Evolutionary conservation across 805 yeast species (phyloP).

Genomic region (Sungouiella thailandica): DNA sequence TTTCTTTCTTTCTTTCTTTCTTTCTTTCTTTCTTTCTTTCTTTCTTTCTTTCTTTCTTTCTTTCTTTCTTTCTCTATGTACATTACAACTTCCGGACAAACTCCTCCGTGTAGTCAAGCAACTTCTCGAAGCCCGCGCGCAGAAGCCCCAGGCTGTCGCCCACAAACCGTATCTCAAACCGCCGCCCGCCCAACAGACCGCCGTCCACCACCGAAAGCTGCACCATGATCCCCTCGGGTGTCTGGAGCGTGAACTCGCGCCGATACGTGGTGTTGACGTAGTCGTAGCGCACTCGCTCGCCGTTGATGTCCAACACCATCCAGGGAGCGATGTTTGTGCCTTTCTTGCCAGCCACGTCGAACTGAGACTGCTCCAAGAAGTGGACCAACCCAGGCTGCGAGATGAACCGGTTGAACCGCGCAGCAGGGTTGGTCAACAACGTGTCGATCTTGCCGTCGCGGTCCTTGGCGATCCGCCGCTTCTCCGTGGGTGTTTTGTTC

Average conservation of each 20-base stretch:
- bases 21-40: no score
- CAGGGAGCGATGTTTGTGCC: conserved; percentile 34
- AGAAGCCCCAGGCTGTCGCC: conserved; percentile 13
- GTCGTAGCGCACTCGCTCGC: conserved; percentile 36
- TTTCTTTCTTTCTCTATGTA: no score
- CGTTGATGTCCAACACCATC: conserved; percentile 35
- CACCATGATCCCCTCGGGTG: conserved; percentile 26
- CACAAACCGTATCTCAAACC: conserved; percentile 29
- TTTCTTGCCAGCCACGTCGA: conserved; percentile 37
- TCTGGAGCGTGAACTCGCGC: conserved; percentile 41
- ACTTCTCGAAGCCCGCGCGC: conserved; percentile 18
- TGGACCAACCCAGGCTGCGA: conserved; percentile 39
- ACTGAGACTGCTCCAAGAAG: conserved; percentile 33
- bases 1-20: no score
- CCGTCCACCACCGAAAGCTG: conserved; percentile 49
- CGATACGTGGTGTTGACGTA: conserved; percentile 41
- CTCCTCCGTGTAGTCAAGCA: conserved; percentile 20
- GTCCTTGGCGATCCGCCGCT: neutral
- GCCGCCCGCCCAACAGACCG: conserved; percentile 54
- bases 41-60: no score
- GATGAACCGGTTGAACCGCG: conserved; percentile 23
- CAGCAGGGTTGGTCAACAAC: conserved; percentile 12
- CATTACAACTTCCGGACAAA: conserved; percentile 15
- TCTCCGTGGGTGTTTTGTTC: neutral
- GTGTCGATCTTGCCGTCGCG: neutral